These are phyloP conservation scores for Thelonectria rubi DNA, from an alignment of 2,329 filamentous ascomycete genomes.

Conservation along the genomic window DNA sequence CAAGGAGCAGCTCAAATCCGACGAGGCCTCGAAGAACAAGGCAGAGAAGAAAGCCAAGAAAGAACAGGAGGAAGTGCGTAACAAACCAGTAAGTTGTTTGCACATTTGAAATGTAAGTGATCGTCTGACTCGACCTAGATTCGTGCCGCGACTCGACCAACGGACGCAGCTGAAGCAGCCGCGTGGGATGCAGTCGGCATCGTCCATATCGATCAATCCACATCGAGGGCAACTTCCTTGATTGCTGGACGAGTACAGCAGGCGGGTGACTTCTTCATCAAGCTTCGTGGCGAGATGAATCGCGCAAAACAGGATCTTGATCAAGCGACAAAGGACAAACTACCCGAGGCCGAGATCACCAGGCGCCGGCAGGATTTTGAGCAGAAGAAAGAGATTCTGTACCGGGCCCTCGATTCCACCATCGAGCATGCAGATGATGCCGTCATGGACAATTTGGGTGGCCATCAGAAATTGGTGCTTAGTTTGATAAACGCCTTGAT, in stretches of 20 bases:
- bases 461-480: slow-evolving; percentile 65
- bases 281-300: slow-evolving; percentile 58
- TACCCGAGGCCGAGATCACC: slow-evolving; percentile 47
- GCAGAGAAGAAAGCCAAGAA: slow-evolving; percentile 57
- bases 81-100: slow-evolving; percentile 48
- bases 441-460: slow-evolving; percentile 66
- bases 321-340: slow-evolving; percentile 54
- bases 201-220: slow-evolving; percentile 56
- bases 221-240: slow-evolving; percentile 49
- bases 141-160: slow-evolving; percentile 55
- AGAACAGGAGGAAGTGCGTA: slow-evolving; percentile 51
- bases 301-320: slow-evolving; percentile 57
- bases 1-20: slow-evolving; percentile 57
- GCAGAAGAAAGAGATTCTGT: slow-evolving; percentile 58
- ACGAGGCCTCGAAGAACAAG: slow-evolving; percentile 57
- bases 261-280: slow-evolving; percentile 60
- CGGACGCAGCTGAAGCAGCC: slow-evolving; percentile 56
- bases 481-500: slow-evolving; percentile 64
- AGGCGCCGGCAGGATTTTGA: slow-evolving; percentile 54
- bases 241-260: slow-evolving; percentile 60
- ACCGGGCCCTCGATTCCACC: slow-evolving; percentile 62
- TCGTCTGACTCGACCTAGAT: slow-evolving; percentile 40
- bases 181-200: slow-evolving; percentile 64
- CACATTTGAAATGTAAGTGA: neutral
- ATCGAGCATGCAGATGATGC: slow-evolving; percentile 63